Percentiles rank a stretch among this genome's conserved stretches.
Conservation (phyloP, 164 flowering plant species). For the Kalanchoe fedtschenkoi region DNA sequence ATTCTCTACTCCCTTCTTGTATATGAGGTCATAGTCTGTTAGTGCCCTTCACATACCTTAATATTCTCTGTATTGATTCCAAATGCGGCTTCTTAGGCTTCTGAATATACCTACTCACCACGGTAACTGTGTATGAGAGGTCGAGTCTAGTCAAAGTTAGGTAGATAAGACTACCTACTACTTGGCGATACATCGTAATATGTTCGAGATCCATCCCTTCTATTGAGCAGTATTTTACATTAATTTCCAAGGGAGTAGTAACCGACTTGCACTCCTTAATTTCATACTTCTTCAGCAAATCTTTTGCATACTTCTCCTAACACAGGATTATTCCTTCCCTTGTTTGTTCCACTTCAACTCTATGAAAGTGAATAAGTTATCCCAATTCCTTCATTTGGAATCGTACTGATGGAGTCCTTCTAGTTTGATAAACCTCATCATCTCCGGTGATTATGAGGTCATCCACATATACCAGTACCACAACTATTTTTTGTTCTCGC, state of each 20-base stretch:
- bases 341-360: slow-evolving; percentile 8
- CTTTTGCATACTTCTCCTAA: too few relatives aligned
- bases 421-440: neutral
- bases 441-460: slow-evolving; percentile 11
- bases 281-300: neutral
- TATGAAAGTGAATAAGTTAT: slow-evolving; percentile 10
- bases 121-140: too few relatives aligned
- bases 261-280: neutral
- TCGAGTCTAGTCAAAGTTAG: too few relatives aligned
- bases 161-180: too few relatives aligned
- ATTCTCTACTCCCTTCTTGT: too few relatives aligned
- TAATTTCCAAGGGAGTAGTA: too few relatives aligned
- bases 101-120: neutral
- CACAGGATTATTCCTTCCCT: slow-evolving; percentile 6
- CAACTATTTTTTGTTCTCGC: neutral
- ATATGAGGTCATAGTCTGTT: too few relatives aligned
- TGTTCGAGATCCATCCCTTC: slow-evolving; percentile 8
- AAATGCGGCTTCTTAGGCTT: slow-evolving; percentile 9
- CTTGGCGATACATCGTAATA: too few relatives aligned
- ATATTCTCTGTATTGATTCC: neutral
- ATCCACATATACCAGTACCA: too few relatives aligned
- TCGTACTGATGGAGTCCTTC: neutral
- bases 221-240: neutral
- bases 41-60: too few relatives aligned
- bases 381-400: slow-evolving; percentile 16